Evolutionary conservation across 192 early-diverging fungal species (phyloP).

Genomic region (Jimgerdemannia lactiflua): DNA sequence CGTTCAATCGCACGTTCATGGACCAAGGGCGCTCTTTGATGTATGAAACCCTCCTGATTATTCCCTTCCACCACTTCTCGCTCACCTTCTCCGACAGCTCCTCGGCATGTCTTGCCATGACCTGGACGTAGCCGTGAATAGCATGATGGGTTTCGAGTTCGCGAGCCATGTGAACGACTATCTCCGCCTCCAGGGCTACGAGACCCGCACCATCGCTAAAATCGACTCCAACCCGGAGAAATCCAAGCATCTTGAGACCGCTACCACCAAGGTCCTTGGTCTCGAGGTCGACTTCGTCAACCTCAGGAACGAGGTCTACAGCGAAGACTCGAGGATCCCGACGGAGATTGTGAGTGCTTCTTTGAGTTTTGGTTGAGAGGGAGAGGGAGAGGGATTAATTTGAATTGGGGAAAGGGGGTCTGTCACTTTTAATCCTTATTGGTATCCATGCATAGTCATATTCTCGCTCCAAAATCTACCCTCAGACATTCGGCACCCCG

Average conservation of each 20-base stretch:
- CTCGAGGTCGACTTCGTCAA: constrained; percentile 93
- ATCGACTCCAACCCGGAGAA: constrained; percentile 92
- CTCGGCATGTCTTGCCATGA: constrained; percentile 84
- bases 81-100: constrained; percentile 43
- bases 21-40: not conserved
- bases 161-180: constrained; percentile 70
- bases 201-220: constrained; percentile 62
- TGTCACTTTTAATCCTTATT: not conserved
- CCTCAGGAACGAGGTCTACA: constrained; percentile 89
- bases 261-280: constrained; percentile 80
- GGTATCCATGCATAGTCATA: not conserved
- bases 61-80: too few relatives aligned
- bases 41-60: too few relatives aligned
- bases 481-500: constrained; percentile 82
- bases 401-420: too few relatives aligned
- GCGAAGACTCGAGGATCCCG: constrained; percentile 80
- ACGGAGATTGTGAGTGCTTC: constrained; percentile 44
- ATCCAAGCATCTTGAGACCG: constrained; percentile 98
- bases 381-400: not conserved
- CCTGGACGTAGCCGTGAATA: constrained; percentile 93
- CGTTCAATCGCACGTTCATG: not conserved
- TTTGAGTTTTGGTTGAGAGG: not conserved
- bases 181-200: constrained; percentile 40
- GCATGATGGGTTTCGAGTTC: constrained; percentile 92
- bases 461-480: constrained; percentile 16